Evolutionary conservation across 208 protist genomes (phyloP).

Genomic region (Leishmania tarentolae): DNA sequence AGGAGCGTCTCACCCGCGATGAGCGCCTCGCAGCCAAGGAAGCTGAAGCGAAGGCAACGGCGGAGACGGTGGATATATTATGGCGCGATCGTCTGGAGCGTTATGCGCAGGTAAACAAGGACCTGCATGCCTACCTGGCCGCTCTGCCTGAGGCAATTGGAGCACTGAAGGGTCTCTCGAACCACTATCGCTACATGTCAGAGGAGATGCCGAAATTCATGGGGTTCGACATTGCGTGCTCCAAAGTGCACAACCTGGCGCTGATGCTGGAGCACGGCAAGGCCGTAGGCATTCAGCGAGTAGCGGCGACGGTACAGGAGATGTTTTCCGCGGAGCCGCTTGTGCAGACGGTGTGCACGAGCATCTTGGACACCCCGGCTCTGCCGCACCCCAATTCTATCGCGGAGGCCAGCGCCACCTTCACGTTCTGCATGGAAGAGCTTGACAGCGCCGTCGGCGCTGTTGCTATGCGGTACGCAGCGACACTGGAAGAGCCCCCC

Average conservation of each 20-base stretch:
- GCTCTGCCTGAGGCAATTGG: constrained; percentile 80
- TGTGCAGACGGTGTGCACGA: constrained; percentile 61
- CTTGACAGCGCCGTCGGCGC: constrained; percentile 53
- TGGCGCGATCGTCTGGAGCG: constrained; percentile 77
- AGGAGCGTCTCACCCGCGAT: constrained; percentile 42
- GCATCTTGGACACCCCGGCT: constrained; percentile 27
- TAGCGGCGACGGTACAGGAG: constrained; percentile 53
- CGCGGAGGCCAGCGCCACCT: constrained; percentile 56
- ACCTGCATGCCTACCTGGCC: constrained; percentile 64
- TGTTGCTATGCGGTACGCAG: constrained; percentile 26
- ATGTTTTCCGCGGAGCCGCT: constrained; percentile 74
- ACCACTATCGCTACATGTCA: constrained; percentile 85
- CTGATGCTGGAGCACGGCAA: constrained; percentile 67
- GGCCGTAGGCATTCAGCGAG: constrained; percentile 48
- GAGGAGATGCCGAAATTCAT: constrained; percentile 78
- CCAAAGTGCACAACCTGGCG: constrained; percentile 78
- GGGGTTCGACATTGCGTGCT: constrained; percentile 79
- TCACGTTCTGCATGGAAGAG: constrained; percentile 80
- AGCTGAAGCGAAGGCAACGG: constrained; percentile 28
- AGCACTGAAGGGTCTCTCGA: constrained; percentile 62
- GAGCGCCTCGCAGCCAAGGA: constrained; percentile 50
- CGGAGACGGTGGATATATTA: constrained; percentile 70
- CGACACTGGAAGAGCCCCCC: constrained; percentile 5
- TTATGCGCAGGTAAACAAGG: constrained; percentile 63
- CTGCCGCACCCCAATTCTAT: constrained; percentile 46